Conservation (phyloP, 139 green algal genomes). For the Asterochloris sp. region DNA sequence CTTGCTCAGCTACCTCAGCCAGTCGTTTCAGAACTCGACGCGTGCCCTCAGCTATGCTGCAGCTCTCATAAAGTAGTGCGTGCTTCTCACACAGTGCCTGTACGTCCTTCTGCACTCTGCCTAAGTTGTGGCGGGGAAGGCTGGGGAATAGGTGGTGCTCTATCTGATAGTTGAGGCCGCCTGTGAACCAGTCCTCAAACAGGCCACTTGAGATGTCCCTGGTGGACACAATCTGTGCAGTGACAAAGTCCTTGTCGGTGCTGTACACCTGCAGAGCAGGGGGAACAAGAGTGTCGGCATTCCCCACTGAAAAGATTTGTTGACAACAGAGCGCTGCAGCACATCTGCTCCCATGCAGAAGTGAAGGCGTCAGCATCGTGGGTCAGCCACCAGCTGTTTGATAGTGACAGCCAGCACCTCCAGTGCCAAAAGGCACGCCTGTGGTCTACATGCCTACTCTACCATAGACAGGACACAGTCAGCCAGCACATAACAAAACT, state of each 20-base stretch:
- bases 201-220: conserved; percentile 50
- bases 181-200: conserved; percentile 66
- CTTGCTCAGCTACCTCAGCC: conserved; percentile 23
- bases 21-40: conserved; percentile 36
- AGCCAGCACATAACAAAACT: too few species aligned
- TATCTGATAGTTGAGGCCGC: conserved; percentile 79
- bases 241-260: conserved; percentile 62
- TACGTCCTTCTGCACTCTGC: conserved; percentile 25
- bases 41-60: conserved; percentile 43
- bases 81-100: conserved; percentile 54
- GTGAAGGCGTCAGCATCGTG: too few species aligned
- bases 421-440: too few species aligned
- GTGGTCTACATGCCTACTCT: too few species aligned
- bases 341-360: too few species aligned
- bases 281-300: too few species aligned
- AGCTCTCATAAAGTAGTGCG: conserved; percentile 52
- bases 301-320: too few species aligned
- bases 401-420: too few species aligned
- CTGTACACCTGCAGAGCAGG: conserved; percentile 40
- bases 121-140: conserved; percentile 67
- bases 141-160: conserved; percentile 83
- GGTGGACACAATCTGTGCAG: conserved; percentile 63
- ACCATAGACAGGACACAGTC: too few species aligned
- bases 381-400: too few species aligned
- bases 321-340: too few species aligned